These are phyloP conservation scores for Mercurialis annua DNA, from an alignment of 345 rosid species.

Conservation along the genomic window DNA sequence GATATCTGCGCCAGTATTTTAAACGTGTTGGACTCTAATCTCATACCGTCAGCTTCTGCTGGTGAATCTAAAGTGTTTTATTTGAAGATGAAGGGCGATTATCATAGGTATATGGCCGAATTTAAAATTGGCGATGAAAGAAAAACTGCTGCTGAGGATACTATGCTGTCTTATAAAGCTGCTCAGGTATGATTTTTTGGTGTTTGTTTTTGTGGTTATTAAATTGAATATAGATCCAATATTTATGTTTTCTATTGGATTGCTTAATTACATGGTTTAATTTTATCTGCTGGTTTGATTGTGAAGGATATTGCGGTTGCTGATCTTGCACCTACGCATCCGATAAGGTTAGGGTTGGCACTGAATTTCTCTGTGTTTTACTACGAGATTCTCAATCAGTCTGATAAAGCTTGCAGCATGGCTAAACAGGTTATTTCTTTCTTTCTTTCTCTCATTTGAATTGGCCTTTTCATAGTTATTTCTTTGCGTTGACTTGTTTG, in stretches of 20 bases:
- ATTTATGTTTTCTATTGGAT: background rate
- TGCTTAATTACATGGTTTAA: background rate
- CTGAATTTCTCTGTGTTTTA: slow-evolving; percentile 85
- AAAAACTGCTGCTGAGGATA: slow-evolving; percentile 92
- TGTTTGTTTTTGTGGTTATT: background rate
- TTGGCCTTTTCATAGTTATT: background rate
- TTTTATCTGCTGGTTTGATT: background rate
- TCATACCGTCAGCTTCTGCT: slow-evolving; percentile 68
- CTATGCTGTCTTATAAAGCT: slow-evolving; percentile 87
- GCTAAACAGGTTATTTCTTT: slow-evolving; percentile 61
- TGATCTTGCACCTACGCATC: slow-evolving; percentile 92
- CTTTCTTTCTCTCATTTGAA: background rate
- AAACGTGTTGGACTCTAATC: slow-evolving; percentile 56
- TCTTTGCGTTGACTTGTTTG: no score
- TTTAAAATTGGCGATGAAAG: slow-evolving; percentile 82
- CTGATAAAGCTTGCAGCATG: slow-evolving; percentile 94
- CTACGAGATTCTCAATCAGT: slow-evolving; percentile 84
- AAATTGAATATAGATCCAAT: background rate
- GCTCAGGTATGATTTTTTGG: slow-evolving; percentile 56
- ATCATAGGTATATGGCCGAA: slow-evolving; percentile 90
- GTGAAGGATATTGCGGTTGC: slow-evolving; percentile 61
- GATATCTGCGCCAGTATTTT: slow-evolving; percentile 75
- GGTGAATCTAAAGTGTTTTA: slow-evolving; percentile 90
- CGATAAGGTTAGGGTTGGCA: slow-evolving; percentile 81
- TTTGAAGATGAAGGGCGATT: slow-evolving; percentile 97